Percentiles rank a stretch among this genome's conserved stretches.
Evolutionary conservation across 2,329 filamentous ascomycete species (phyloP).

Genomic region (Cephalotrichum gorgonifer): DNA sequence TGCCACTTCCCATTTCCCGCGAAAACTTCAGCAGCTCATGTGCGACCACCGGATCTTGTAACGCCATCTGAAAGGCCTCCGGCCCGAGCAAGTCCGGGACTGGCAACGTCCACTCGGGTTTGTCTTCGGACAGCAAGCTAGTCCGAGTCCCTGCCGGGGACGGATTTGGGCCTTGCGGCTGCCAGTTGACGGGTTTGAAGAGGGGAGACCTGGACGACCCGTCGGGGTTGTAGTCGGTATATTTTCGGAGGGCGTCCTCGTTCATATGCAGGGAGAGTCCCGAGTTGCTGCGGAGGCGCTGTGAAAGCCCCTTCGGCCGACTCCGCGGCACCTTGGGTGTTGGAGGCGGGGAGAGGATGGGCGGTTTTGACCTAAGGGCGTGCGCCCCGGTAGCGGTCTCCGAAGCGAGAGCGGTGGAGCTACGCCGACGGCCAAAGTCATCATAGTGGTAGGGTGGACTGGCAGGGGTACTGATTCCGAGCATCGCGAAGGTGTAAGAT

Average conservation of each 20-base stretch:
- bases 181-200: constrained; percentile 7
- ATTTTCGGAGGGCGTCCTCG: constrained; percentile 30
- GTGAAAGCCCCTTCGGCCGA: not conserved
- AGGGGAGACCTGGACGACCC: constrained; percentile 19
- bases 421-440: not conserved
- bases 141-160: constrained; percentile 7
- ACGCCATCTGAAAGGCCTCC: constrained; percentile 38
- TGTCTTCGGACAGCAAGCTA: constrained; percentile 6
- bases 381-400: not conserved
- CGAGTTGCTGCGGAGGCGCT: constrained; percentile 31
- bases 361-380: not conserved
- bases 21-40: constrained; percentile 38
- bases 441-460: not conserved
- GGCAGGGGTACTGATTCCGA: not conserved
- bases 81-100: constrained; percentile 37
- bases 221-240: constrained; percentile 32
- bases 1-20: constrained; percentile 30
- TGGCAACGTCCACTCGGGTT: constrained; percentile 9
- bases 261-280: constrained; percentile 34
- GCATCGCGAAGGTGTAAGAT: not conserved
- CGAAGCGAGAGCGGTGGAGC: not conserved
- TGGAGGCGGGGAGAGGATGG: not conserved
- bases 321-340: not conserved
- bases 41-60: constrained; percentile 35
- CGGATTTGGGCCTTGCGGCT: not conserved